phyloP scores from a whole-genome alignment of 805 yeast species.

The Metschnikowia anglica region DNA sequence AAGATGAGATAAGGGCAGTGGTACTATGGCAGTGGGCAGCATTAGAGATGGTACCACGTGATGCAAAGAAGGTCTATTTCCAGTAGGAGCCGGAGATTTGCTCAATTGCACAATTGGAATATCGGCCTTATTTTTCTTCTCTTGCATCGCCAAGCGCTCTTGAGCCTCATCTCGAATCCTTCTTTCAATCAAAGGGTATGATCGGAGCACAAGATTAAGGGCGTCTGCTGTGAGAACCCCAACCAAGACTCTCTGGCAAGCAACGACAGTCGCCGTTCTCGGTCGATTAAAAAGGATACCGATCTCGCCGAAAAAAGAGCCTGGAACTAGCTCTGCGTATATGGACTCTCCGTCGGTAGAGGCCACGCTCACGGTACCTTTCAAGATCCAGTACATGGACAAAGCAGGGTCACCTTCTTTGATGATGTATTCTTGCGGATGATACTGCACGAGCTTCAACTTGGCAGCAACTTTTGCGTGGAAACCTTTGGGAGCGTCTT shows the following conservation, averaged over 20 bases:
- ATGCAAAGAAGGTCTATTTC: conserved; percentile 12
- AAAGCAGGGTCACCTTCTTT: conserved; percentile 70
- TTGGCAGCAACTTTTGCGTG: conserved; percentile 58
- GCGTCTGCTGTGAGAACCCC: conserved; percentile 69
- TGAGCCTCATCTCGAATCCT: conserved; percentile 77
- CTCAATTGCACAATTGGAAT: conserved; percentile 28
- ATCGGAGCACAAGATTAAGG: conserved; percentile 55
- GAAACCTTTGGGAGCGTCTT: conserved; percentile 64
- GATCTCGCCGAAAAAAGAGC: conserved; percentile 76
- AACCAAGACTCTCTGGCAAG: conserved; percentile 61
- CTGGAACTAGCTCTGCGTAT: conserved; percentile 67
- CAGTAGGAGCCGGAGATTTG: conserved; percentile 16
- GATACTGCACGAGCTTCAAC: conserved; percentile 57
- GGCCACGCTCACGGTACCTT: conserved; percentile 75
- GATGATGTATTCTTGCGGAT: conserved; percentile 68
- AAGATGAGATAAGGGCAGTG: conserved; percentile 22
- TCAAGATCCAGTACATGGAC: conserved; percentile 77
- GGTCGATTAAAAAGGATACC: conserved; percentile 76
- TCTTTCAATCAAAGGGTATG: conserved; percentile 64
- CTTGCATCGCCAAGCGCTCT: conserved; percentile 70
- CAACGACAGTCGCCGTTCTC: conserved; percentile 75
- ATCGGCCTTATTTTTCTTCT: conserved; percentile 52
- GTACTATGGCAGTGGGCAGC: conserved; percentile 15
- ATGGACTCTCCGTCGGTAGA: conserved; percentile 75
- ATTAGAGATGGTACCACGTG: conserved; percentile 20